These are phyloP conservation scores for Ambrosiella beaveri DNA, from an alignment of 2,329 filamentous ascomycete species.

Conservation along the genomic window DNA sequence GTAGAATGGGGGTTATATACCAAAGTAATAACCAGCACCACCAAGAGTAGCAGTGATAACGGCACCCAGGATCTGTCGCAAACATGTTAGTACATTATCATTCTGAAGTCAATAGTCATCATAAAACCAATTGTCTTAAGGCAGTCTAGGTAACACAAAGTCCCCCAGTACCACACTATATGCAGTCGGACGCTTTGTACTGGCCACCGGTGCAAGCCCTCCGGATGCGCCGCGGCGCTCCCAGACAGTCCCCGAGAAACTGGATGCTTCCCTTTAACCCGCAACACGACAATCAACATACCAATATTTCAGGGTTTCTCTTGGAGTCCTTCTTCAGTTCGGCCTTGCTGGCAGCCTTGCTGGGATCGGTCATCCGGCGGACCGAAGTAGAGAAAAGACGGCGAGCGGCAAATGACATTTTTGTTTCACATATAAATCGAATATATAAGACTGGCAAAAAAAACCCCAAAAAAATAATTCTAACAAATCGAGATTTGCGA, in stretches of 20 bases:
- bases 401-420: constrained; percentile 39
- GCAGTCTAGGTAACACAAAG: background rate
- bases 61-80: constrained; percentile 61
- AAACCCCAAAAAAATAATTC: background rate
- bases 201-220: background rate
- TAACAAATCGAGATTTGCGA: background rate
- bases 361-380: constrained; percentile 30
- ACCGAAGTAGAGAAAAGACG: constrained; percentile 37
- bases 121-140: background rate
- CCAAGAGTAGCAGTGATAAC: constrained; percentile 82
- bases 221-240: background rate
- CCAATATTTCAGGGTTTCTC: constrained; percentile 31
- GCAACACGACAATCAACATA: background rate
- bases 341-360: constrained; percentile 27
- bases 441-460: background rate
- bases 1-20: constrained; percentile 26
- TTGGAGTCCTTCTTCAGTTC: constrained; percentile 40
- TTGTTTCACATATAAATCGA: constrained; percentile 10
- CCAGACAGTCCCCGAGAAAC: background rate
- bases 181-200: too few species aligned
- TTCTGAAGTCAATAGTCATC: too few species aligned
- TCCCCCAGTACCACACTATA: too few species aligned
- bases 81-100: background rate
- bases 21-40: constrained; percentile 80
- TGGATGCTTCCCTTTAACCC: background rate